Evolutionary conservation across 306 rosid species (phyloP).

Genomic region (Acacia acuminata): DNA sequence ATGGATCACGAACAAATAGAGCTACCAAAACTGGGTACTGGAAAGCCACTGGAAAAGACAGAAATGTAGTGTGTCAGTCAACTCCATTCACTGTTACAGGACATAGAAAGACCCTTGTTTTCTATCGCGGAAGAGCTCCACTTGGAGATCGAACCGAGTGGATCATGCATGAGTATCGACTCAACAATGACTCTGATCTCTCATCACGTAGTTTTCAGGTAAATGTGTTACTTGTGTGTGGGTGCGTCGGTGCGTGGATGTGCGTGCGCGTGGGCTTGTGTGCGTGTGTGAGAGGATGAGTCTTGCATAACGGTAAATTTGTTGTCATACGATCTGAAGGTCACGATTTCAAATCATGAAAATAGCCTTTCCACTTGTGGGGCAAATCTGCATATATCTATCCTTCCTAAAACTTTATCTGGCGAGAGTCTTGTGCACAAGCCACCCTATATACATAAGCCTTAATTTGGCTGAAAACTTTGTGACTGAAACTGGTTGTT

Average conservation of each 20-base stretch:
- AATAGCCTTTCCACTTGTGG: no score
- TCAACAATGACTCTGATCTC: constrained; percentile 54
- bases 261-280: no score
- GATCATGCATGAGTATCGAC: constrained; percentile 96
- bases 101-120: constrained; percentile 82
- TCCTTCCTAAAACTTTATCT: no score
- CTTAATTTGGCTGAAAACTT: neutral
- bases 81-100: constrained; percentile 52
- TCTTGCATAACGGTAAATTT: no score
- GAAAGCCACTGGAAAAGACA: constrained; percentile 97
- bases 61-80: constrained; percentile 59
- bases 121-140: constrained; percentile 90
- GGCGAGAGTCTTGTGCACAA: no score
- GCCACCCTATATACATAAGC: neutral
- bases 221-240: no score
- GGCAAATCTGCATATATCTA: no score
- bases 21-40: constrained; percentile 94
- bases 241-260: no score
- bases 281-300: no score
- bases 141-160: constrained; percentile 81
- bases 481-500: constrained; percentile 11
- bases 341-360: no score
- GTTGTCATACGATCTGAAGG: no score
- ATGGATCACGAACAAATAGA: constrained; percentile 87
- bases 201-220: constrained; percentile 66